These are phyloP conservation scores for Alternaria sp. DNA, from an alignment of 2,329 filamentous ascomycete species.

Conservation along the genomic window DNA sequence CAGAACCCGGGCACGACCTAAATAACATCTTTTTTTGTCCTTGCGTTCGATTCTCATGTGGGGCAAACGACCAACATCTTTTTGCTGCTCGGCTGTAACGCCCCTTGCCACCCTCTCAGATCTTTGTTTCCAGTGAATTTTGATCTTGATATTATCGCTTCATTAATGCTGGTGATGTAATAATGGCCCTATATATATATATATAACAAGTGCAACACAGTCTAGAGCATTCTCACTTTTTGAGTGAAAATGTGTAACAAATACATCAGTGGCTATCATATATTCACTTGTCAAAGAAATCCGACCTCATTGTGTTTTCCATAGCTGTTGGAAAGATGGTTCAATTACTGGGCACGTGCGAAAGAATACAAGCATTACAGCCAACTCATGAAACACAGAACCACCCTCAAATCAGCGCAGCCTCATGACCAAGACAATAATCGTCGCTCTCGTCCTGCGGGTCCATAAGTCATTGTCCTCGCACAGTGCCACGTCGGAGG, in stretches of 20 bases:
- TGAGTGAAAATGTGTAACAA: not conserved
- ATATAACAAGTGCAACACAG: not conserved
- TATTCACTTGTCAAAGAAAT: not conserved
- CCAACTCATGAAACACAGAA: not conserved
- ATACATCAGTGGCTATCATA: not conserved
- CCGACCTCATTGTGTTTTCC: not conserved
- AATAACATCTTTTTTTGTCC: not conserved
- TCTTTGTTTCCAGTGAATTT: not conserved
- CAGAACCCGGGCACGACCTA: conserved; percentile 10
- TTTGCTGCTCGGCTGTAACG: not conserved
- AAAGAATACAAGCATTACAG: not conserved
- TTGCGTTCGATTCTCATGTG: not conserved
- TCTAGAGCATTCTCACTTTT: not conserved
- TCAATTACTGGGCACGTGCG: not conserved
- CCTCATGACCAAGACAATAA: not conserved
- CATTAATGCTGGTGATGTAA: not conserved
- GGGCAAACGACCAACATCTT: not conserved
- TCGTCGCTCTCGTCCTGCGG: not conserved
- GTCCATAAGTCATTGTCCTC: not conserved
- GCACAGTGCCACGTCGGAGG: not conserved
- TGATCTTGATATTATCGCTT: not conserved
- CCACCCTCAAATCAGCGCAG: not conserved
- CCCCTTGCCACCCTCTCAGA: not conserved
- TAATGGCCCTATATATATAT: not conserved
- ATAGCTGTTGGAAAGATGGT: not conserved